These are phyloP conservation scores for Persicaria maculosa DNA, from an alignment of 148 eudicot genomes.

Conservation along the genomic window DNA sequence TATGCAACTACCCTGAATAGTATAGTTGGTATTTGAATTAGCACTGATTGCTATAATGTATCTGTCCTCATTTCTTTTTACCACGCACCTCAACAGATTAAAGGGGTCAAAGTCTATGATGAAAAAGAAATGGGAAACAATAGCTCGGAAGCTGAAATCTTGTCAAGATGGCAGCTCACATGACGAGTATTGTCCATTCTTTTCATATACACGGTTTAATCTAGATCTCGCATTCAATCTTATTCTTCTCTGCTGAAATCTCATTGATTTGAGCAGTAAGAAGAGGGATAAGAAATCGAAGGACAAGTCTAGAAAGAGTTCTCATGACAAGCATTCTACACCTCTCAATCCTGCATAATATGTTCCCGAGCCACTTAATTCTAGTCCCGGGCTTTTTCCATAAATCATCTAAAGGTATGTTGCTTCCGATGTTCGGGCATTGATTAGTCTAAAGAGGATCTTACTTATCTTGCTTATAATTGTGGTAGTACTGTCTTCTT, in stretches of 20 bases:
- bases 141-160: conserved; percentile 82
- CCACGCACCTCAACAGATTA: conserved; percentile 32
- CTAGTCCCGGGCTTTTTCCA: neutral
- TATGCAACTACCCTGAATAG: neutral
- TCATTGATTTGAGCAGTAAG: conserved; percentile 48
- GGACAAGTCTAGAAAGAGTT: conserved; percentile 65
- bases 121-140: conserved; percentile 59
- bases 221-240: neutral
- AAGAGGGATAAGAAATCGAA: conserved; percentile 69
- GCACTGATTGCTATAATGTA: neutral
- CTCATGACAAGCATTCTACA: conserved; percentile 29
- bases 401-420: neutral
- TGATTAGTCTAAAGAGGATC: neutral
- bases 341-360: neutral
- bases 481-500: no score
- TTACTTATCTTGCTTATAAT: neutral
- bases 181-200: conserved; percentile 58
- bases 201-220: conserved; percentile 8
- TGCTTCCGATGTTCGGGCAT: no score
- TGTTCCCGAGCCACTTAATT: neutral
- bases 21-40: neutral
- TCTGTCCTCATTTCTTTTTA: neutral
- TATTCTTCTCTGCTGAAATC: conserved; percentile 13
- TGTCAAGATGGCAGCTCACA: conserved; percentile 79
- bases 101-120: conserved; percentile 40